Evolutionary conservation across 192 early-diverging fungal genomes (phyloP).

Genomic region (Podila horticola): DNA sequence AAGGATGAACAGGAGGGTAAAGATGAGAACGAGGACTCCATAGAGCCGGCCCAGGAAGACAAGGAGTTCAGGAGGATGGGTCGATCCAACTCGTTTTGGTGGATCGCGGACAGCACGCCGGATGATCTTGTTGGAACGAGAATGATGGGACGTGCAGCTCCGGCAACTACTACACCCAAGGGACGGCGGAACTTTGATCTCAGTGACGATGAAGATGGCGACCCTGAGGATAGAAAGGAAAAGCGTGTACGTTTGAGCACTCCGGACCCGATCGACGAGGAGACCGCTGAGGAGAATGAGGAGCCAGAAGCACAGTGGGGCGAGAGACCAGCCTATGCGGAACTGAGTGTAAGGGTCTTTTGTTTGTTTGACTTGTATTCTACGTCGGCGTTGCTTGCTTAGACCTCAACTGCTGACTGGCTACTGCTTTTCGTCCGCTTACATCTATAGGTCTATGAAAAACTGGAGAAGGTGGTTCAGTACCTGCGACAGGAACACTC

Average conservation of each 20-base stretch:
- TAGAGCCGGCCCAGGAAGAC: neutral
- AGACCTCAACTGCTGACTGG: too few relatives aligned
- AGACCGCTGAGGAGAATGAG: slow-evolving; percentile 20
- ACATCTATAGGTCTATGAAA: slow-evolving; percentile 50
- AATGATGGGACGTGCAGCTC: slow-evolving; percentile 31
- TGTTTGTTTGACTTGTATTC: neutral
- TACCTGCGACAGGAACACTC: slow-evolving; percentile 64
- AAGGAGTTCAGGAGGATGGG: neutral
- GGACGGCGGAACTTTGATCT: slow-evolving; percentile 10
- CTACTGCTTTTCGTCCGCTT: too few relatives aligned
- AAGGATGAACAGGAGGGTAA: neutral
- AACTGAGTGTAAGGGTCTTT: slow-evolving; percentile 13
- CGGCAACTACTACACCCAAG: neutral
- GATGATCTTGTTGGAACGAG: slow-evolving; percentile 37
- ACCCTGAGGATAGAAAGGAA: slow-evolving; percentile 25
- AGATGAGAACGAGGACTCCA: neutral
- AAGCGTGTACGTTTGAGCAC: slow-evolving; percentile 31
- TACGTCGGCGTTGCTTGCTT: neutral
- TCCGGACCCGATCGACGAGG: neutral
- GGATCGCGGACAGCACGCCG: slow-evolving; percentile 31
- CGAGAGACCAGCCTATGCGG: slow-evolving; percentile 19
- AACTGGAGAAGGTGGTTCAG: slow-evolving; percentile 55
- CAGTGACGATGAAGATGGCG: slow-evolving; percentile 23
- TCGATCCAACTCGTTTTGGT: slow-evolving; percentile 44
- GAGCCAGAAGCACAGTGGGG: slow-evolving; percentile 47